Evolutionary conservation across 208 protist species (phyloP).

Genomic region (Acanthamoeba divionensis): DNA sequence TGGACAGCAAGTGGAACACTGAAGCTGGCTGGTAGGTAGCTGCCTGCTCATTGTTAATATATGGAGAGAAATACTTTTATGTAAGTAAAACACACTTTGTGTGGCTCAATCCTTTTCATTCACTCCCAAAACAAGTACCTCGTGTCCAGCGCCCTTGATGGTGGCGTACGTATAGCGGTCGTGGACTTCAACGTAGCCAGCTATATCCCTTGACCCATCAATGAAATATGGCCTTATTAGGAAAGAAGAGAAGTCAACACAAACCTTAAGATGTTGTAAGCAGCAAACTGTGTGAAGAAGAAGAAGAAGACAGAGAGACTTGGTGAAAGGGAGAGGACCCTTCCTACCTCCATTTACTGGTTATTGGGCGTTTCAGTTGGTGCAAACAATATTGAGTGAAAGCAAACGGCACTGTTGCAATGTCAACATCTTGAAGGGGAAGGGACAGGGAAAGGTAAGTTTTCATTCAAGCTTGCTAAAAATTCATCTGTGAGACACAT

Average conservation of each 20-base stretch:
- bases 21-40: neutral
- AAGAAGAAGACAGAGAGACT: neutral
- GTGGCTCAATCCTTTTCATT: neutral
- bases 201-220: neutral
- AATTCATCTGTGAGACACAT: neutral
- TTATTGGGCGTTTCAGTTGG: neutral
- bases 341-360: neutral
- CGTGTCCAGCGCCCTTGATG: slow-evolving; percentile 31
- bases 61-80: too few species aligned
- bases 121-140: neutral
- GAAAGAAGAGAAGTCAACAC: too few species aligned
- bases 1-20: neutral
- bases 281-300: neutral
- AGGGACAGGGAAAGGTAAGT: neutral
- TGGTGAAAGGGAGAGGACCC: neutral
- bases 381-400: slow-evolving; percentile 32
- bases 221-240: neutral
- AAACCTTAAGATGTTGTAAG: neutral
- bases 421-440: neutral
- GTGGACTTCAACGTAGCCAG: slow-evolving; percentile 12
- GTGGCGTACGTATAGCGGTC: slow-evolving; percentile 39
- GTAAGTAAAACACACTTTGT: neutral
- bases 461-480: neutral
- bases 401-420: slow-evolving; percentile 36
- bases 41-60: neutral